Evolutionary conservation across 1,284 basidiomycete species (phyloP), one percentile per base, ranked within the genome.

Genomic region (Lignosus rhinocerotis): DNA sequence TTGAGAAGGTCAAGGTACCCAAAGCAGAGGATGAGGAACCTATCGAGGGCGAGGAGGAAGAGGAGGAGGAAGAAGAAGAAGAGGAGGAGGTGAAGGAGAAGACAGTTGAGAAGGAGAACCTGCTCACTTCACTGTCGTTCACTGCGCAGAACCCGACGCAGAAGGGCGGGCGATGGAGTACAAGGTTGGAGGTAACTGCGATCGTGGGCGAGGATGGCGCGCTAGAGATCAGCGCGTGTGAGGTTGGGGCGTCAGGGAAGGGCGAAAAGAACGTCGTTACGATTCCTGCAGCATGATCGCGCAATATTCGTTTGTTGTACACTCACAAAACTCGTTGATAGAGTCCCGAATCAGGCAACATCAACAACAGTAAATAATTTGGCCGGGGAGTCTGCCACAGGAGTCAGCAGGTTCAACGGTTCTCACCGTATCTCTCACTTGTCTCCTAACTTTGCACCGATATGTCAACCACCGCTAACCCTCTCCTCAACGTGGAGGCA

Each of bases 61-160:
- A 78, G 32, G 76, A 77, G 57, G 75, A 77, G 47, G 74, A 78
- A 51, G 86, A 89, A 70, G 77, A 78, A 34, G 76, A 78, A 56
- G 75, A 77, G 47, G 74, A 78, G 51, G 86, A 89, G 70, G 77
- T 86, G 33, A 87, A 89, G 74, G 85, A 90, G 69, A 84, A 83
- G 67, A 81, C 81, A 19, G 69, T 92, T 49, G 82, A 80, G 52
- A 89, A 89, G 72, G 84, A 86, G 65, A 77, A 73, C 1, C 77
- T 82, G 43, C 71, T 92, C 30, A 84, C 85, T 14, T 79, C 82
- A 38, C 68, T 92, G 47, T 73, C 76, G 30, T 68, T 85, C 16
- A 76, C 80, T 9, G 80, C 85, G 42, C 77, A 79, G 60, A 76
- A 79, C 47, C 81, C 79, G 30, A 75, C 79, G 60, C 72, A 80